Base-by-base conservation (phyloP, 208 protist genomes). In the Blastocrithidia nonstop region DNA sequence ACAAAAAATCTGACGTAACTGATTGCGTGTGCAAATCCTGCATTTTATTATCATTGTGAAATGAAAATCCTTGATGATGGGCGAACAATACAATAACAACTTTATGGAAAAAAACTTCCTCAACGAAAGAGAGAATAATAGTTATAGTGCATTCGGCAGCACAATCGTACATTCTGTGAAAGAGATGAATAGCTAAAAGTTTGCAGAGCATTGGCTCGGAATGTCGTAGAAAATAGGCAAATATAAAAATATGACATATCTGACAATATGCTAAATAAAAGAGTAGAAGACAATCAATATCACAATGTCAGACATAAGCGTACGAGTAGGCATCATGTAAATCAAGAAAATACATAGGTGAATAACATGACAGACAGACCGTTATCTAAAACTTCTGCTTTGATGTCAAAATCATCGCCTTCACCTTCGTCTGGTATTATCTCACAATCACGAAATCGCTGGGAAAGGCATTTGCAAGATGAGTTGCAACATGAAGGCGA, bases 401-500 rank as follows among this genome's bases (percentile, higher is more conserved):
- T 5, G 25, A 40, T 8, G 36, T 27, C 25, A 11, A 6, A 40
- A 40, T 27, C 25, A 39, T 16, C 6, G 9, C 32, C 2, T n/a
- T 62, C 65, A 2, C 41, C 61, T 11, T 66, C 63, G 3, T 46
- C 54, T 0, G 61, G 80, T 5, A 52, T 90, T 3, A 71, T 90
- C 40, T 47, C 62, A 16, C 67, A 78, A 45, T 86, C 81, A 2
- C 44, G 77, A 47, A 40, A 64, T 36, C 37, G 26, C 19, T 90
- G 81, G 81, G 65, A 86, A 42, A 20, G 43, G 8, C 65, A 90
- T 48, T 43, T 90, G 15, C 28, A 61, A 0, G 32, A 21, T 0
- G 40, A 69, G 45, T 61, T 90, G 25, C 43, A 50, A 8, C 20
- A n/a, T 7, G 81, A 90, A 26, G 81, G 81, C 2, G 73, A 84